Evolutionary conservation across 2,329 filamentous ascomycete genomes (phyloP).

Genomic region (Scedosporium apiospermum): DNA sequence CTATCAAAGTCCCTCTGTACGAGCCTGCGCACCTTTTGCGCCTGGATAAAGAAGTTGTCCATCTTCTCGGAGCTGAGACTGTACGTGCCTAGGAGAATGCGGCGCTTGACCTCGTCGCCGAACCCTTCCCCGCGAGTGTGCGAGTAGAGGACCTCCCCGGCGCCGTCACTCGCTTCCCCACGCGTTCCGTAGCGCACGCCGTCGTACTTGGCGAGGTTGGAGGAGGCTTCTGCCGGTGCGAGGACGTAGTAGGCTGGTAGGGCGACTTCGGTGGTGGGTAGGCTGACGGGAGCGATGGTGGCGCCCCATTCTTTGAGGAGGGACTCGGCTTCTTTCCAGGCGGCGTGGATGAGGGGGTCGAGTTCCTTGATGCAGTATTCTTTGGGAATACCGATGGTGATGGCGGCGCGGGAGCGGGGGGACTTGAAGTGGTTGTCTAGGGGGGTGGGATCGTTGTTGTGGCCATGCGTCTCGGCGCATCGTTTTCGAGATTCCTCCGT

Average conservation of each 20-base stretch:
- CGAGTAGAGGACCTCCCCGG: slow-evolving; percentile 62
- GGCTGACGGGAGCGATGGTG: slow-evolving; percentile 62
- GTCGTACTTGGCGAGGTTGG: slow-evolving; percentile 94
- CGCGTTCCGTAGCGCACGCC: slow-evolving; percentile 81
- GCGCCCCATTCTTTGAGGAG: slow-evolving; percentile 56
- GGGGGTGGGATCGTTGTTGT: slow-evolving; percentile 40
- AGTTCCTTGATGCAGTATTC: slow-evolving; percentile 90
- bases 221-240: slow-evolving; percentile 88
- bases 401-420: slow-evolving; percentile 13
- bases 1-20: slow-evolving; percentile 81
- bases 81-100: slow-evolving; percentile 84
- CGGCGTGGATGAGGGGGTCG: slow-evolving; percentile 53
- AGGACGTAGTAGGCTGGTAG: slow-evolving; percentile 93
- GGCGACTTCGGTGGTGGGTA: slow-evolving; percentile 77
- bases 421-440: slow-evolving; percentile 73
- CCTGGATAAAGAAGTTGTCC: slow-evolving; percentile 94
- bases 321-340: slow-evolving; percentile 58
- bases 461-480: slow-evolving; percentile 23
- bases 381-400: slow-evolving; percentile 48
- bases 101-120: slow-evolving; percentile 73
- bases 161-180: slow-evolving; percentile 38
- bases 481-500: slow-evolving; percentile 42
- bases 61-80: slow-evolving; percentile 83
- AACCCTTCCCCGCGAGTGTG: slow-evolving; percentile 65
- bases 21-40: slow-evolving; percentile 75